Conservation (phyloP, 805 yeast species). For the Candida incommunis region DNA sequence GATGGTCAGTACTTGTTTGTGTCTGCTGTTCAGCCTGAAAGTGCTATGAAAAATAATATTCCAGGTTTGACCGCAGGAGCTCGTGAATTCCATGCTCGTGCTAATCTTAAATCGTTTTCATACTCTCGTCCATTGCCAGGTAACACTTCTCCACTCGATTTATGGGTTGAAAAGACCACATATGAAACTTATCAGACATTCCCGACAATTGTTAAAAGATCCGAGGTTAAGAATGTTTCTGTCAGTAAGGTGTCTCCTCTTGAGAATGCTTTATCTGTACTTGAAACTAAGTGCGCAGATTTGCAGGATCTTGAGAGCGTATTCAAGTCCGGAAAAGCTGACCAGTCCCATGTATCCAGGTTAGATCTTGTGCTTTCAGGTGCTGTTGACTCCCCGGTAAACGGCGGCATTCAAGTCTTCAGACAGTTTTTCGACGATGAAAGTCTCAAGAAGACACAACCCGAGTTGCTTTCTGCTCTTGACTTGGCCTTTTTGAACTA, state of each 20-base stretch:
- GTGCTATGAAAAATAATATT: conserved; percentile 31
- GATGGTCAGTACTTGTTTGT: conserved; percentile 66
- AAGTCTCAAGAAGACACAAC: conserved; percentile 8
- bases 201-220: conserved; percentile 80
- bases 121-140: conserved; percentile 62
- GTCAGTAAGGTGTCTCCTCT: conserved; percentile 61
- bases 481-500: conserved; percentile 47
- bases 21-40: conserved; percentile 55
- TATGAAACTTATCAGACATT: conserved; percentile 62
- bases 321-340: conserved; percentile 10
- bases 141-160: conserved; percentile 50
- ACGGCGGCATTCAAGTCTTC: conserved; percentile 83
- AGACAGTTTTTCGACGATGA: conserved; percentile 44
- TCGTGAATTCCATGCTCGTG: conserved; percentile 60
- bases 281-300: conserved; percentile 57
- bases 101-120: conserved; percentile 55
- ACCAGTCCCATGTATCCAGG: conserved; percentile 32
- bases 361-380: conserved; percentile 31
- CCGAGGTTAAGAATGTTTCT: conserved; percentile 42
- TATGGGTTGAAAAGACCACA: conserved; percentile 82
- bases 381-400: conserved; percentile 83
- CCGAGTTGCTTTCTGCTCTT: conserved; percentile 22
- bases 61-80: conserved; percentile 33
- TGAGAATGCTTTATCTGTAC: conserved; percentile 61
- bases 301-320: conserved; percentile 48